These are phyloP conservation scores for Sarocladium brachiariae DNA, from an alignment of 2,329 filamentous ascomycete genomes.

Conservation along the genomic window DNA sequence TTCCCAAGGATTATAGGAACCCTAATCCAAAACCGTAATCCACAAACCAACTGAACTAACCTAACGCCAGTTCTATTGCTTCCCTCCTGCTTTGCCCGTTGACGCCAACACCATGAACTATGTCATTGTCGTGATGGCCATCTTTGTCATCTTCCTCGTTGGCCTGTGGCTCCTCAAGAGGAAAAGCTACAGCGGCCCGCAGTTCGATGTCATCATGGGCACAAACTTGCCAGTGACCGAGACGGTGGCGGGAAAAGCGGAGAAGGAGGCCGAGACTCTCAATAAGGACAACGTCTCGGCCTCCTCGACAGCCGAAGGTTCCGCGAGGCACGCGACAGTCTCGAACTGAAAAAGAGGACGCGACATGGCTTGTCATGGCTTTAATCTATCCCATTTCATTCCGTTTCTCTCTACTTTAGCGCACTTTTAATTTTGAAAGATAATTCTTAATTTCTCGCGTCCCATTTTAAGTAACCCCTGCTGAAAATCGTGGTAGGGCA, in stretches of 20 bases:
- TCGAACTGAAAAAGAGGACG: not conserved
- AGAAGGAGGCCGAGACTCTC: not conserved
- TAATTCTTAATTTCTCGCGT: too few relatives aligned
- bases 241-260: not conserved
- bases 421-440: too few relatives aligned
- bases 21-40: too few relatives aligned
- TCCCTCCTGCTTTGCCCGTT: slow-evolving; percentile 7
- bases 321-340: not conserved
- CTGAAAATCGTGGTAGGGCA: too few relatives aligned
- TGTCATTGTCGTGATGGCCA: slow-evolving; percentile 8
- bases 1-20: too few relatives aligned
- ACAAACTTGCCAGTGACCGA: not conserved
- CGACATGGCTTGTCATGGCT: too few relatives aligned
- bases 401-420: too few relatives aligned
- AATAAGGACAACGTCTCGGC: not conserved
- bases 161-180: slow-evolving; percentile 6
- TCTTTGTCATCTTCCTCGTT: slow-evolving; percentile 6
- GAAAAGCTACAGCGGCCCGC: slow-evolving; percentile 5
- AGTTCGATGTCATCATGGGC: slow-evolving; percentile 3
- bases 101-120: slow-evolving; percentile 7
- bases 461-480: too few relatives aligned
- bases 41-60: too few relatives aligned
- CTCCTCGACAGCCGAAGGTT: not conserved
- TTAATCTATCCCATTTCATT: too few relatives aligned
- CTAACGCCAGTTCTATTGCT: slow-evolving; percentile 10